Percentiles rank a stretch among this genome's conserved stretches.
phyloP scores from a whole-genome alignment of 169 alveolate genomes.

The Plasmodium relictum region DNA sequence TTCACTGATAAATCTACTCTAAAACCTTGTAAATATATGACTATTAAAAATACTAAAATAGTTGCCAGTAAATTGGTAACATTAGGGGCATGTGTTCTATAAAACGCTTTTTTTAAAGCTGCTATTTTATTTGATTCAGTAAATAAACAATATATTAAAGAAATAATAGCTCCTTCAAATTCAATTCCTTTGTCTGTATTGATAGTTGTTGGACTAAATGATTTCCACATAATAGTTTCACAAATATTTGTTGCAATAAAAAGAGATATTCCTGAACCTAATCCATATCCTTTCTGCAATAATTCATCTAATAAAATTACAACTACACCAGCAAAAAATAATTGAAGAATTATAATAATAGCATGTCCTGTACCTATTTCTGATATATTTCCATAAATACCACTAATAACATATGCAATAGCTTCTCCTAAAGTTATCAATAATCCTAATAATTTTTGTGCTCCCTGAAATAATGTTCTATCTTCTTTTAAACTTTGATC shows the following conservation, averaged over 20 bases:
- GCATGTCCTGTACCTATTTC: conserved; percentile 98
- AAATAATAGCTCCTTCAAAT: conserved; percentile 99
- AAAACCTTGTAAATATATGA: conserved; percentile 99
- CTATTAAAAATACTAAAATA: conserved; percentile 96
- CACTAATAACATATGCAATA: conserved; percentile 97
- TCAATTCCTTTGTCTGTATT: conserved; percentile 98
- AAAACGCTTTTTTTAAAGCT: conserved; percentile 94
- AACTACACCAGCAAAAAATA: conserved; percentile 99
- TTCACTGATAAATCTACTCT: conserved; percentile 97
- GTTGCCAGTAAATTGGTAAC: conserved; percentile 98
- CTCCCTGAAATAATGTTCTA: conserved; percentile 97
- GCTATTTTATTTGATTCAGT: conserved; percentile 91
- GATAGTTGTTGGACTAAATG: conserved; percentile 99
- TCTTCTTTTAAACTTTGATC: conserved; percentile 98
- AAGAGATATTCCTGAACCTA: conserved; percentile 99
- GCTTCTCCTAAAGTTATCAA: conserved; percentile 99
- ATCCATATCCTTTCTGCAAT: conserved; percentile 99
- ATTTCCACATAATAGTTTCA: conserved; percentile 99
- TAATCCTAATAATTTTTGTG: conserved; percentile 97
- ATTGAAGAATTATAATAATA: conserved; percentile 95
- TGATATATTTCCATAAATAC: conserved; percentile 98
- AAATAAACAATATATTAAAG: conserved; percentile 97
- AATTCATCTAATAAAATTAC: conserved; percentile 99
- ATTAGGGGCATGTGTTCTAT: conserved; percentile 98
- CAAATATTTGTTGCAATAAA: conserved; percentile 99